Percentiles rank a stretch among this genome's conserved stretches.
These are phyloP conservation scores for Neonectria coccinea DNA, from an alignment of 2,329 filamentous ascomycete species.

Conservation along the genomic window DNA sequence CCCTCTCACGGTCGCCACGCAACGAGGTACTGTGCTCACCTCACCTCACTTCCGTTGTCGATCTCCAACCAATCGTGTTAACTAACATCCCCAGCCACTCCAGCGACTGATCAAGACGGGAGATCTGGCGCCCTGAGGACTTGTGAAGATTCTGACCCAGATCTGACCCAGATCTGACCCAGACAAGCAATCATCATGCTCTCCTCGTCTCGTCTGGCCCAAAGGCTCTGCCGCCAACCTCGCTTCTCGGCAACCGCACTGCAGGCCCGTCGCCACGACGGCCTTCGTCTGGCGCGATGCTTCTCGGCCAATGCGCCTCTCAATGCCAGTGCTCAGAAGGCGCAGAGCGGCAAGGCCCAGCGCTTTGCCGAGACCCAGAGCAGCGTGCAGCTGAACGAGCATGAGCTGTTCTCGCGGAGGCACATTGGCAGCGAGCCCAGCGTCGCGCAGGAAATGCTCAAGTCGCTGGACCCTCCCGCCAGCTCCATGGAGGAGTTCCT, in stretches of 20 bases:
- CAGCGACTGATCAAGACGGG: slow-evolving; percentile 16
- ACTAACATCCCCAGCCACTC: not conserved
- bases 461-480: slow-evolving; percentile 79
- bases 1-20: slow-evolving; percentile 3
- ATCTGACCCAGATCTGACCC: not conserved
- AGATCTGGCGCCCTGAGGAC: slow-evolving; percentile 5
- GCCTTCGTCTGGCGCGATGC: slow-evolving; percentile 29
- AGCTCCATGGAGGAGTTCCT: slow-evolving; percentile 85
- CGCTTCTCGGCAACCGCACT: slow-evolving; percentile 35
- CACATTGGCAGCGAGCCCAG: slow-evolving; percentile 85
- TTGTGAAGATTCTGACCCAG: not conserved
- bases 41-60: not conserved
- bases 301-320: slow-evolving; percentile 34
- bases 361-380: slow-evolving; percentile 39
- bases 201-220: slow-evolving; percentile 44
- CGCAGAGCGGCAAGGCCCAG: slow-evolving; percentile 26
- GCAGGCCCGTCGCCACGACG: slow-evolving; percentile 36
- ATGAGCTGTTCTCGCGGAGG: slow-evolving; percentile 74
- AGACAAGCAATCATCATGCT: slow-evolving; percentile 39
- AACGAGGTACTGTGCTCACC: not conserved
- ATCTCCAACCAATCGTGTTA: not conserved
- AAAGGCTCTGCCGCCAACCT: slow-evolving; percentile 43
- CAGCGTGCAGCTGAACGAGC: slow-evolving; percentile 37
- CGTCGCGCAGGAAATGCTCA: slow-evolving; percentile 81
- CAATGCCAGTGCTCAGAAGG: slow-evolving; percentile 11